These are phyloP conservation scores for Colletotrichum truncatum DNA, from an alignment of 2,329 filamentous ascomycete genomes.

Conservation along the genomic window DNA sequence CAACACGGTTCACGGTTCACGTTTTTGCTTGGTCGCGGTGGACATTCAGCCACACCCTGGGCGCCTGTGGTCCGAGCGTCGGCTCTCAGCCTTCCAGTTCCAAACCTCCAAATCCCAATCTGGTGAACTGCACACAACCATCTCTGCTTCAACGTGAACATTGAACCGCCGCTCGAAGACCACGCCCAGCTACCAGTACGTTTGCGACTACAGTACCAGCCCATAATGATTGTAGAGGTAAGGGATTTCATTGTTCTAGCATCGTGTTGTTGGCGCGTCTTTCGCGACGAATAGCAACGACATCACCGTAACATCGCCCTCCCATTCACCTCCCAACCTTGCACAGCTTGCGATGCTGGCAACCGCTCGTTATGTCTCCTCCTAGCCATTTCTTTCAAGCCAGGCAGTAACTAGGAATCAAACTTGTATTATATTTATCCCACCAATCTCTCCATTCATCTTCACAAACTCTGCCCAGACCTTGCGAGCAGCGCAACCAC, in stretches of 20 bases:
- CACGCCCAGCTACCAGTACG: constrained; percentile 8
- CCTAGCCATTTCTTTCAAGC: neutral
- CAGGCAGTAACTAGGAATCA: neutral
- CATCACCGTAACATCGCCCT: neutral
- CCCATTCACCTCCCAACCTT: neutral
- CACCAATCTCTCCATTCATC: neutral
- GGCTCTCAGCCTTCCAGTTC: constrained; percentile 27
- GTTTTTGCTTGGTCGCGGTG: neutral
- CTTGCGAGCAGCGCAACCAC: neutral
- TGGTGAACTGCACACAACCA: constrained; percentile 27
- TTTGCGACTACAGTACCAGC: neutral
- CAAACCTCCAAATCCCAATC: constrained; percentile 30
- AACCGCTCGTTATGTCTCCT: neutral
- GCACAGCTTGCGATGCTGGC: constrained; percentile 9
- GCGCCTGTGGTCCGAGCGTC: constrained; percentile 24
- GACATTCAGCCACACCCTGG: constrained; percentile 29
- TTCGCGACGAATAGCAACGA: neutral
- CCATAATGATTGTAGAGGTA: constrained; percentile 44
- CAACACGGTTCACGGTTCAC: constrained; percentile 21
- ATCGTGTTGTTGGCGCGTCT: neutral
- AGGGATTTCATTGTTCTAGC: constrained; percentile 16
- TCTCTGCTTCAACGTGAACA: neutral
- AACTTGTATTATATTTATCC: neutral
- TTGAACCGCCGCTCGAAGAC: neutral
- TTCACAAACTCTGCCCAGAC: neutral